Percentiles rank a stretch among this genome's conserved stretches.
Conservation (phyloP, 2,329 filamentous ascomycete species). For the Hymenoscyphus infarciens region DNA sequence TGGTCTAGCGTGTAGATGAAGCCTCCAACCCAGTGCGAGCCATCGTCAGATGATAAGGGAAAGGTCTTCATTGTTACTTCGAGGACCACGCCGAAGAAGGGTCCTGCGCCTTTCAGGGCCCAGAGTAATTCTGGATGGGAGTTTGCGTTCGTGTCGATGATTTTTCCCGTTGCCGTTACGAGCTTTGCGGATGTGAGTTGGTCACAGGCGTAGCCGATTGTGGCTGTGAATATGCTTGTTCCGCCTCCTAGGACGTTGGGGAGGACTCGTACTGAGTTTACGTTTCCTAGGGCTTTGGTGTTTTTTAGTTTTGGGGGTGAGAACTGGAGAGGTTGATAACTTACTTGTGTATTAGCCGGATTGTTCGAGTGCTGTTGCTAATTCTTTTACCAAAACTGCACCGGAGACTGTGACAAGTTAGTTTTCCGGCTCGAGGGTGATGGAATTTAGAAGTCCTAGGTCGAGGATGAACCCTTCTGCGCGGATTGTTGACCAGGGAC, state of each 20-base stretch:
- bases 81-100: constrained; percentile 35
- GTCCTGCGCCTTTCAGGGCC: constrained; percentile 33
- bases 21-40: constrained; percentile 29
- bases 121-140: constrained; percentile 24
- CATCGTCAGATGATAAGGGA: constrained; percentile 18
- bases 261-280: constrained; percentile 33
- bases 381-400: constrained; percentile 19
- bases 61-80: constrained; percentile 29
- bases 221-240: constrained; percentile 5
- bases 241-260: constrained; percentile 24
- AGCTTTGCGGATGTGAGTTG: constrained; percentile 29
- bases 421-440: constrained; percentile 22
- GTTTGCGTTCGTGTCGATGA: constrained; percentile 22
- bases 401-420: constrained; percentile 17
- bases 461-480: constrained; percentile 29
- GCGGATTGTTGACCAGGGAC: constrained; percentile 30
- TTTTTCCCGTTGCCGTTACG: constrained; percentile 27
- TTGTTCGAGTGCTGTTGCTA: constrained; percentile 17
- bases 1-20: constrained; percentile 33
- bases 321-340: no score
- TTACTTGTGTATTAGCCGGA: constrained; percentile 7
- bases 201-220: constrained; percentile 27
- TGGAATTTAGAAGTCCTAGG: constrained; percentile 18
- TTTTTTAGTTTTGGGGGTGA: no score
- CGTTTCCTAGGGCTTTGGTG: constrained; percentile 28